phyloP scores from a whole-genome alignment of 2,329 filamentous ascomycete genomes.

The Sphaerulina vaccinii region DNA sequence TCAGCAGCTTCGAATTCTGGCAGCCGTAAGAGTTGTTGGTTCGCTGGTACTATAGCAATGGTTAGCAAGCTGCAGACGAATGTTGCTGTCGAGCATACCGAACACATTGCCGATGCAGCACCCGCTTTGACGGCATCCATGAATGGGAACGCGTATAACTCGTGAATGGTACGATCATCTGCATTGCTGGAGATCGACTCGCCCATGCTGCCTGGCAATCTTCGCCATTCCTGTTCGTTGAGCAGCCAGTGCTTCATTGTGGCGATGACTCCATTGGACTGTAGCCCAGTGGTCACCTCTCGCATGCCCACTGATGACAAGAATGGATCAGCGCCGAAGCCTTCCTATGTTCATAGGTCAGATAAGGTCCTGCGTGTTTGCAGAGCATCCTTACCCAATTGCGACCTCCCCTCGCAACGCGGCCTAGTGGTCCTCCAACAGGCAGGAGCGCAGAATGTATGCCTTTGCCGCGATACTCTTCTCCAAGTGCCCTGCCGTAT shows the following conservation, averaged over 20 bases:
- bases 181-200: slow-evolving; percentile 54
- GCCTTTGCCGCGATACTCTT: slow-evolving; percentile 37
- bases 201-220: slow-evolving; percentile 38
- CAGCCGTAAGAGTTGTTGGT: slow-evolving; percentile 63
- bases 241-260: slow-evolving; percentile 53
- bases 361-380: not conserved
- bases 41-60: slow-evolving; percentile 50
- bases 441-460: slow-evolving; percentile 57
- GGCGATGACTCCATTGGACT: slow-evolving; percentile 35
- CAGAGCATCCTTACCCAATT: slow-evolving; percentile 43
- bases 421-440: slow-evolving; percentile 59
- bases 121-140: slow-evolving; percentile 53
- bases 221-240: slow-evolving; percentile 60
- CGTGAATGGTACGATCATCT: slow-evolving; percentile 59
- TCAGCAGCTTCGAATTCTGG: slow-evolving; percentile 63
- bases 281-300: slow-evolving; percentile 55
- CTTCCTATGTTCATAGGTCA: slow-evolving; percentile 27
- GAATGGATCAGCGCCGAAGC: slow-evolving; percentile 66
- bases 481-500: slow-evolving; percentile 54
- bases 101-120: slow-evolving; percentile 54
- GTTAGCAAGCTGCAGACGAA: not conserved
- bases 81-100: slow-evolving; percentile 29
- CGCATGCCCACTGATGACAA: slow-evolving; percentile 54
- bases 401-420: slow-evolving; percentile 30
- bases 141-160: slow-evolving; percentile 45